Conservation (phyloP, 805 yeast genomes). For the Isabelozyma gotoi region DNA sequence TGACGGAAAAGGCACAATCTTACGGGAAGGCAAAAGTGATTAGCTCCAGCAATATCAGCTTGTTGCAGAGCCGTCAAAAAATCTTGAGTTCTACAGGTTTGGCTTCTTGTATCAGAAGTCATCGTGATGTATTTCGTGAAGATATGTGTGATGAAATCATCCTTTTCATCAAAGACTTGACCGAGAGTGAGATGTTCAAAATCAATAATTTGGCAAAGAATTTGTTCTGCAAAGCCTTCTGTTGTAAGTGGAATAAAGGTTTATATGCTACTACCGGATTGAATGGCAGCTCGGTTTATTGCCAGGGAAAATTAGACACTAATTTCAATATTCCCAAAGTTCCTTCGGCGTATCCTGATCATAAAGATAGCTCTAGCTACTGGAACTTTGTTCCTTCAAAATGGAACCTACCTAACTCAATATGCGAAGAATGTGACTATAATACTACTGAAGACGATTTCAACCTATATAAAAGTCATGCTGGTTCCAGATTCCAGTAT, state of each 20-base stretch:
- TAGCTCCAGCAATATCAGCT: slow-evolving; percentile 50
- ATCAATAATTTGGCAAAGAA: slow-evolving; percentile 48
- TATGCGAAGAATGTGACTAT: slow-evolving; percentile 51
- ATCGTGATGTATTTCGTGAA: slow-evolving; percentile 73
- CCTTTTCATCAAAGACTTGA: slow-evolving; percentile 61
- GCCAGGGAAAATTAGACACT: slow-evolving; percentile 32
- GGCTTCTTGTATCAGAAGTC: slow-evolving; percentile 61
- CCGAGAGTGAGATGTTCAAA: slow-evolving; percentile 53
- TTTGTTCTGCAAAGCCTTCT: slow-evolving; percentile 55
- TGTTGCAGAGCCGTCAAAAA: slow-evolving; percentile 54
- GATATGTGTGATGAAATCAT: slow-evolving; percentile 76
- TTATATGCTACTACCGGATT: slow-evolving; percentile 15
- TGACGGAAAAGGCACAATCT: slow-evolving; percentile 58
- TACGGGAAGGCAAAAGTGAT: slow-evolving; percentile 72
- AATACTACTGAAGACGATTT: slow-evolving; percentile 28
- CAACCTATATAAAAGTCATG: slow-evolving; percentile 21
- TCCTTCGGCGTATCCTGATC: slow-evolving; percentile 9
- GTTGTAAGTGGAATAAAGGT: slow-evolving; percentile 64
- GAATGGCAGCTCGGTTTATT: slow-evolving; percentile 10
- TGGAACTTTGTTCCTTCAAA: slow-evolving; percentile 40
- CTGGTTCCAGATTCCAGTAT: slow-evolving; percentile 59
- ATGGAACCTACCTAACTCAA: slow-evolving; percentile 48
- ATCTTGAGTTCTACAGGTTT: slow-evolving; percentile 62
- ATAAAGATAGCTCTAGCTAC: slow-evolving; percentile 10
- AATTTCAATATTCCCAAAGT: slow-evolving; percentile 39